Percentiles rank a stretch among this genome's conserved stretches.
Conservation (phyloP, 2,329 filamentous ascomycete genomes). For the Phoma sp. region DNA sequence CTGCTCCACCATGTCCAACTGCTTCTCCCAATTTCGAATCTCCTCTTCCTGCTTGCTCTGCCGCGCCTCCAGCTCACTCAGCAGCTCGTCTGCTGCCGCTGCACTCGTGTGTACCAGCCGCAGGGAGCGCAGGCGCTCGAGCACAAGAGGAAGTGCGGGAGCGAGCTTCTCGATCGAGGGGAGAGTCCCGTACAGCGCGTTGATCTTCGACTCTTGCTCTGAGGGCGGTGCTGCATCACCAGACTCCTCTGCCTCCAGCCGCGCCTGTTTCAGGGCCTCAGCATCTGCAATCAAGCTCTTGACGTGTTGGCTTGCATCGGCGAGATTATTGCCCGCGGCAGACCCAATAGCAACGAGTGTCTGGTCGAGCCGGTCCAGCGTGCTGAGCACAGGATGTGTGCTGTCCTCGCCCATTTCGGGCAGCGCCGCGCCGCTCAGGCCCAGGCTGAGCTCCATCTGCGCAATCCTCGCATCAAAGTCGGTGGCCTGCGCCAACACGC, state of each 20-base stretch:
- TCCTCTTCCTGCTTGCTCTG: constrained; percentile 85
- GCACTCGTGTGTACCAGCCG: constrained; percentile 86
- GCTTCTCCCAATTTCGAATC: constrained; percentile 83
- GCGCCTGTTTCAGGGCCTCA: constrained; percentile 68
- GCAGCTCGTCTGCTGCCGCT: constrained; percentile 76
- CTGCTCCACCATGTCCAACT: constrained; percentile 77
- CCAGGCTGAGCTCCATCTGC: constrained; percentile 79
- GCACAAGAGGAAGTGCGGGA: constrained; percentile 80
- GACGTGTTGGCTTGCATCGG: constrained; percentile 72
- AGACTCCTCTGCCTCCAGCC: constrained; percentile 30
- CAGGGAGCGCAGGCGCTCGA: constrained; percentile 85
- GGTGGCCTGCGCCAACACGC: constrained; percentile 78
- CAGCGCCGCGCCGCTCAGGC: constrained; percentile 73
- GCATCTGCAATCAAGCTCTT: constrained; percentile 74
- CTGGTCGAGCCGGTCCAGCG: constrained; percentile 78
- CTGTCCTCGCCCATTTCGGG: constrained; percentile 62
- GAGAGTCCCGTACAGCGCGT: constrained; percentile 86
- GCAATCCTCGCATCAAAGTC: constrained; percentile 85
- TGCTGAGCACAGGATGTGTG: constrained; percentile 74
- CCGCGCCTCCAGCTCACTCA: constrained; percentile 77
- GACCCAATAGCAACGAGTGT: constrained; percentile 78
- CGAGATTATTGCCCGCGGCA: constrained; percentile 73
- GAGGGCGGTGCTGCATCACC: constrained; percentile 51
- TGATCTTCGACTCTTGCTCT: constrained; percentile 85
- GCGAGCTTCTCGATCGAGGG: constrained; percentile 86